These are phyloP conservation scores for Ogataea hybrid DNA, from an alignment of 1,139 yeast species.

Conservation along the genomic window DNA sequence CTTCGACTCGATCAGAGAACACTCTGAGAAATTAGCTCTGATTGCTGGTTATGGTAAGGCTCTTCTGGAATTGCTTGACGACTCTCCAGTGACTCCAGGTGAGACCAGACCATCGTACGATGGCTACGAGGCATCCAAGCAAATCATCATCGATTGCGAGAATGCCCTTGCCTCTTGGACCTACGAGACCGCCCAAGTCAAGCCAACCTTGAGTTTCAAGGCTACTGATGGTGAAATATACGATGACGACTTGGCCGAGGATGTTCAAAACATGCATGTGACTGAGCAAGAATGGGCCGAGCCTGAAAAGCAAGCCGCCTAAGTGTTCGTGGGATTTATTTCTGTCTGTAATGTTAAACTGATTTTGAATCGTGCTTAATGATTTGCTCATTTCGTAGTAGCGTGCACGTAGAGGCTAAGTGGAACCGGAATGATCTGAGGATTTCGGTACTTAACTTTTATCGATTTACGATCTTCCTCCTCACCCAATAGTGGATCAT, in stretches of 20 bases:
- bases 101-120: constrained; percentile 87
- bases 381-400: constrained; percentile 7
- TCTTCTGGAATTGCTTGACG: constrained; percentile 75
- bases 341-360: constrained; percentile 12
- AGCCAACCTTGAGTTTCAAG: constrained; percentile 77
- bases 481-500: background rate
- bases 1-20: constrained; percentile 79
- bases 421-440: constrained; percentile 22
- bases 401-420: constrained; percentile 27
- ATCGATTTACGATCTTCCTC: constrained; percentile 13
- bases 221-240: constrained; percentile 65
- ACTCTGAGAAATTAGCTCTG: constrained; percentile 79
- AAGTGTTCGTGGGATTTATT: constrained; percentile 8
- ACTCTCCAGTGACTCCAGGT: constrained; percentile 86
- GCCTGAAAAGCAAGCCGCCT: constrained; percentile 28
- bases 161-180: constrained; percentile 84
- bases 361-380: constrained; percentile 5
- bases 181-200: constrained; percentile 73
- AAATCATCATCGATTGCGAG: constrained; percentile 82
- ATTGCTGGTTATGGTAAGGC: constrained; percentile 92
- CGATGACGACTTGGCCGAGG: constrained; percentile 47
- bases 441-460: constrained; percentile 19
- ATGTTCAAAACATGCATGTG: constrained; percentile 51
- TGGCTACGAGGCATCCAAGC: constrained; percentile 85
- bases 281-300: constrained; percentile 41